Conservation (phyloP, 805 yeast species). For the Cyberlindnera galapagoensis region DNA sequence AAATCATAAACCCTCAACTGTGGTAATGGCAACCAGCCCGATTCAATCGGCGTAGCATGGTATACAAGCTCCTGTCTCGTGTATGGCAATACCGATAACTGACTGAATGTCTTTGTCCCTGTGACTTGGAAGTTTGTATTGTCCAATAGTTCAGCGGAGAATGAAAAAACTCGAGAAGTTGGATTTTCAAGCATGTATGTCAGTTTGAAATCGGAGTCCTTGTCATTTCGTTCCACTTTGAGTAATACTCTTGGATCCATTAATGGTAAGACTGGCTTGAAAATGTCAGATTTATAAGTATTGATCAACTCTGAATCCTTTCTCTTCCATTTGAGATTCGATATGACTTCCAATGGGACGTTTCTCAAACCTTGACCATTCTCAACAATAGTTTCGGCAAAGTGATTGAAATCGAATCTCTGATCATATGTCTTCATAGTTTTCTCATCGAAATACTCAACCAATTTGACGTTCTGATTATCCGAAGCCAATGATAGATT, state of each 20-base stretch:
- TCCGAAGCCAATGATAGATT: slow-evolving; percentile 25
- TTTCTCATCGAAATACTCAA: slow-evolving; percentile 14
- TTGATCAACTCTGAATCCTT: slow-evolving; percentile 19
- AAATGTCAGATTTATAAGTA: slow-evolving; percentile 30
- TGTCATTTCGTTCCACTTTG: slow-evolving; percentile 23
- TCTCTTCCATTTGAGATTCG: slow-evolving; percentile 31
- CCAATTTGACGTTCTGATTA: slow-evolving; percentile 29
- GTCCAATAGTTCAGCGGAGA: slow-evolving; percentile 40
- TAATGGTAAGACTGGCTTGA: slow-evolving; percentile 53
- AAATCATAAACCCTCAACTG: slow-evolving; percentile 60
- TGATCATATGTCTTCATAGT: slow-evolving; percentile 3
- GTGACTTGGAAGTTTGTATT: slow-evolving; percentile 30
- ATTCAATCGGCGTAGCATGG: slow-evolving; percentile 14
- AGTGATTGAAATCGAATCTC: slow-evolving; percentile 14
- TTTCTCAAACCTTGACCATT: slow-evolving; percentile 35
- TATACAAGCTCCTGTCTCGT: slow-evolving; percentile 40
- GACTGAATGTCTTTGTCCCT: slow-evolving; percentile 25
- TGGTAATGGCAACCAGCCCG: slow-evolving; percentile 42
- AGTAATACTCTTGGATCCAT: slow-evolving; percentile 66
- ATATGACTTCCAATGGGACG: slow-evolving; percentile 25
- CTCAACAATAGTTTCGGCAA: slow-evolving; percentile 28
- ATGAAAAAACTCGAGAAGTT: slow-evolving; percentile 61
- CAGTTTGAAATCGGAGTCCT: slow-evolving; percentile 25
- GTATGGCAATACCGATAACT: slow-evolving; percentile 48
- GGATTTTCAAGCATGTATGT: slow-evolving; percentile 66